Conservation (phyloP, 192 early-diverging fungal species). For the Coemansia sp. region DNA sequence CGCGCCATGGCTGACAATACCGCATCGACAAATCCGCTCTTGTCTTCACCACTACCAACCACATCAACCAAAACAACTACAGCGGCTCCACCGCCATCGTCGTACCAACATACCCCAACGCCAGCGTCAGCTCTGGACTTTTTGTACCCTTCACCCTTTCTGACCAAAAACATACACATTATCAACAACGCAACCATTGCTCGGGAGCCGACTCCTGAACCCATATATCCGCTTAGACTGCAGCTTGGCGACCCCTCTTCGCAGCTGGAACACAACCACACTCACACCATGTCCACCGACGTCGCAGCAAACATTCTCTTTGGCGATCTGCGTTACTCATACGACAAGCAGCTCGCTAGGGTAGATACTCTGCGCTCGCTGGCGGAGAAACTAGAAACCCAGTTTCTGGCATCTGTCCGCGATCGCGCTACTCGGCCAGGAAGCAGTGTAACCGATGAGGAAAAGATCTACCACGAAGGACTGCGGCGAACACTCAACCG, state of each 20-base stretch:
- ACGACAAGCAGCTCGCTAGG: slow-evolving; percentile 32
- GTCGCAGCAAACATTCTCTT: slow-evolving; percentile 44
- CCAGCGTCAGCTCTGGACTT: not conserved
- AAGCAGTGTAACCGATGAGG: slow-evolving; percentile 37
- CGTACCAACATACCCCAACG: not conserved
- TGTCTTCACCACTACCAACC: not conserved
- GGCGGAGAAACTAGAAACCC: slow-evolving; percentile 24
- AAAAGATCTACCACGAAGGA: slow-evolving; percentile 31
- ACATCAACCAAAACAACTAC: not conserved
- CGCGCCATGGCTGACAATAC: slow-evolving; percentile 7
- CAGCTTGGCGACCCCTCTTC: slow-evolving; percentile 11
- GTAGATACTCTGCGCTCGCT: slow-evolving; percentile 31
- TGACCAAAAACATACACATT: slow-evolving; percentile 4
- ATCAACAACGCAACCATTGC: slow-evolving; percentile 7
- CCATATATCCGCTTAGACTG: slow-evolving; percentile 12
- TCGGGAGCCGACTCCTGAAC: slow-evolving; percentile 10
- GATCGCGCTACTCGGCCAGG: slow-evolving; percentile 32
- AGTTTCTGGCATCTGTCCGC: slow-evolving; percentile 44
- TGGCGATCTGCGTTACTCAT: slow-evolving; percentile 43
- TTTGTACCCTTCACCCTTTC: not conserved
- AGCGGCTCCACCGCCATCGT: not conserved
- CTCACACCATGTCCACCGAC: slow-evolving; percentile 41
- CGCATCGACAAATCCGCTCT: not conserved
- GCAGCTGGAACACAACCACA: not conserved
- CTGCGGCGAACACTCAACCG: slow-evolving; percentile 32